Conservation (phyloP, 805 yeast species). For the Lipomyces spencermartinsiae region DNA sequence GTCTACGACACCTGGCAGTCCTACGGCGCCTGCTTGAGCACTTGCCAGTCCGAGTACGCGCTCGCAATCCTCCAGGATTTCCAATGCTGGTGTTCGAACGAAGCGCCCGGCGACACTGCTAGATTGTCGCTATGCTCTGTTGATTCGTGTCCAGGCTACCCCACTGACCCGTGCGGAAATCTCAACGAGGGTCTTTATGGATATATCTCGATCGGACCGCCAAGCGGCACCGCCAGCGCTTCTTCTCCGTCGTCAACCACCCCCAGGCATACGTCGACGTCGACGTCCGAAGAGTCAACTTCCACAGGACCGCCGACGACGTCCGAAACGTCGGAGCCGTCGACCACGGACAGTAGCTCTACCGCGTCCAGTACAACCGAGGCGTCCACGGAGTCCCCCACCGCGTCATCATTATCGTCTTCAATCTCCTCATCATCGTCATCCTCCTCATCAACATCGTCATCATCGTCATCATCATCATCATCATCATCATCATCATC, state of each 20-base stretch:
- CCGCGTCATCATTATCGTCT: background rate
- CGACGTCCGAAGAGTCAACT: constrained; percentile 7
- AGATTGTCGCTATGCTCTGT: constrained; percentile 46
- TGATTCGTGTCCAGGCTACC: constrained; percentile 54
- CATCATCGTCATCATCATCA: constrained; percentile 10
- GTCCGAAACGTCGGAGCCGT: background rate
- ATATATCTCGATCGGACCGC: constrained; percentile 53
- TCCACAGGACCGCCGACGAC: background rate
- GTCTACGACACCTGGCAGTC: constrained; percentile 47
- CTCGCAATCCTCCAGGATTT: constrained; percentile 61
- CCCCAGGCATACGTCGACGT: constrained; percentile 4
- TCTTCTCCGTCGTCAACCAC: constrained; percentile 28
- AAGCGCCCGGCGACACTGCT: constrained; percentile 54
- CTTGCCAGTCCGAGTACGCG: constrained; percentile 54
- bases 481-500: background rate
- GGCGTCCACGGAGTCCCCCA: background rate
- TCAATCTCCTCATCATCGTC: constrained; percentile 14
- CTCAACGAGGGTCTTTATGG: constrained; percentile 56
- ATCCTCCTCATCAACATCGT: constrained; percentile 13
- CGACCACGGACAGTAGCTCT: background rate
- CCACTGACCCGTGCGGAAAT: constrained; percentile 54
- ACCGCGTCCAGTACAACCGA: constrained; percentile 41
- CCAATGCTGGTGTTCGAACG: constrained; percentile 68
- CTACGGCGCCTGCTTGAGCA: constrained; percentile 59
- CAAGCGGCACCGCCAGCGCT: constrained; percentile 44